Base-by-base conservation (phyloP, 2,329 filamentous ascomycete genomes). In the Fusarium phyllophilum region DNA sequence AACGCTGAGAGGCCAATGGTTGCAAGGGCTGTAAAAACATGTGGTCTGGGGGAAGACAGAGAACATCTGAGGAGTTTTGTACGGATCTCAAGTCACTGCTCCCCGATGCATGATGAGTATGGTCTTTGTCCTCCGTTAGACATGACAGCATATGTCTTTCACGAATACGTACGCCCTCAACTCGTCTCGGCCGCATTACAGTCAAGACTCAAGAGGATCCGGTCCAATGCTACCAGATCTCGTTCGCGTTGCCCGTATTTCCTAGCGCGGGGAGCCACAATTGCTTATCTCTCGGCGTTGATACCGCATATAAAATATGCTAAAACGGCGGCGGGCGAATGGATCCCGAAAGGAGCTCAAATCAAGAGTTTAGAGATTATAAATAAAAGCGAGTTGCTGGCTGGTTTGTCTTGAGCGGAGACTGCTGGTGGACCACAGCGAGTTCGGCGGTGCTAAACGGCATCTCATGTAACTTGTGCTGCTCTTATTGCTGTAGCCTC, bases 301-400 rank as follows among this genome's bases (percentile, higher is more conserved):
- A 55, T 52, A 62, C 65, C 52, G 38, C 57, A 63, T 60, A 20
- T 29, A 46, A 64, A 57, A 65, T 31, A 38, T 69, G 38, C 63
- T 66, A 66, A 74, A 66, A 57, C 66, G 58, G 51, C 64, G 60
- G 64, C 62, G 73, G 66, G 61, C 65, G 63, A 69, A 75, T 63
- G 68, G 67, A 70, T 67, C 51, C 48, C 52, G 45, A 74, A 48
- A 68, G 45, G 63, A 71, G 67, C 70, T 59, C 76, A 77, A 76
- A 75, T 73, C 66, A 77, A 77, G 48, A 55, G 64, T 74, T 58
- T 70, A 70, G 56, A 68, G 65, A 77, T 79, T 79, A 79, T 79
- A 79, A 79, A 77, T 78, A 79, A 70, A 73, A 69, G 70, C 64
- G 68, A 70, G 68, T 66, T 72, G 64, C 74, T 76, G 66, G 60